These are phyloP conservation scores for Plectosphaerella sp. DNA, from an alignment of 2,329 filamentous ascomycete genomes.

Conservation along the genomic window DNA sequence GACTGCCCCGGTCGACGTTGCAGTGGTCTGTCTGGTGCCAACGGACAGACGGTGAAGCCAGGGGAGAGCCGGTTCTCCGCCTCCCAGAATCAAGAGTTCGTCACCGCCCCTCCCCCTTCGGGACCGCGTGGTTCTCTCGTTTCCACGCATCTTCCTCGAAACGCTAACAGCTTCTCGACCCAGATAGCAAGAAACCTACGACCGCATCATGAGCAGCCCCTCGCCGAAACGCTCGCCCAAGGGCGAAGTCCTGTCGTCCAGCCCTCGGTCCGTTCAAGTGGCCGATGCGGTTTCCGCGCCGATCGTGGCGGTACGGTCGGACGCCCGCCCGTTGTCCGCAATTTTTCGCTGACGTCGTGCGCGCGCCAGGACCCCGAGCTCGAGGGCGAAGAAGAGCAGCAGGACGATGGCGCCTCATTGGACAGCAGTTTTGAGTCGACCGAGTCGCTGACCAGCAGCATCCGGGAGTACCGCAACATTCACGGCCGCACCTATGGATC, in stretches of 20 bases:
- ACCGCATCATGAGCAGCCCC: not conserved
- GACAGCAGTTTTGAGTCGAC: slow-evolving; percentile 14
- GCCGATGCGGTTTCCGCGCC: not conserved
- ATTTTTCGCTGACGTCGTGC: not conserved
- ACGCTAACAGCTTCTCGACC: not conserved
- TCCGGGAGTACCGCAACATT: slow-evolving; percentile 26
- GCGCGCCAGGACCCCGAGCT: not conserved
- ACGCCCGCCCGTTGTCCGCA: not conserved
- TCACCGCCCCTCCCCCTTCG: not conserved
- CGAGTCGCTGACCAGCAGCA: slow-evolving; percentile 24
- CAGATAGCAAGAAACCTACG: not conserved
- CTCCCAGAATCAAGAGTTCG: not conserved
- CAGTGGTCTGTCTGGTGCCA: too few species aligned
- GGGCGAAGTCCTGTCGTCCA: not conserved
- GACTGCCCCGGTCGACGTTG: not conserved
- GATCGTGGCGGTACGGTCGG: not conserved
- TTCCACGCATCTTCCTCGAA: not conserved
- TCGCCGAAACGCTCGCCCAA: not conserved
- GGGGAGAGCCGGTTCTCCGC: not conserved
- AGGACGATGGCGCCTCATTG: not conserved
- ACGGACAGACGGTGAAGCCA: not conserved
- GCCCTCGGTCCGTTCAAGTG: not conserved
- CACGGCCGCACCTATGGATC: slow-evolving; percentile 25
- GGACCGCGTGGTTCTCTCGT: not conserved
- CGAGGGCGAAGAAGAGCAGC: not conserved